Evolutionary conservation across 768 basidiomycete genomes (phyloP), one percentile per base, ranked within the genome.

Genomic region (Psilocybe tampanensis): DNA sequence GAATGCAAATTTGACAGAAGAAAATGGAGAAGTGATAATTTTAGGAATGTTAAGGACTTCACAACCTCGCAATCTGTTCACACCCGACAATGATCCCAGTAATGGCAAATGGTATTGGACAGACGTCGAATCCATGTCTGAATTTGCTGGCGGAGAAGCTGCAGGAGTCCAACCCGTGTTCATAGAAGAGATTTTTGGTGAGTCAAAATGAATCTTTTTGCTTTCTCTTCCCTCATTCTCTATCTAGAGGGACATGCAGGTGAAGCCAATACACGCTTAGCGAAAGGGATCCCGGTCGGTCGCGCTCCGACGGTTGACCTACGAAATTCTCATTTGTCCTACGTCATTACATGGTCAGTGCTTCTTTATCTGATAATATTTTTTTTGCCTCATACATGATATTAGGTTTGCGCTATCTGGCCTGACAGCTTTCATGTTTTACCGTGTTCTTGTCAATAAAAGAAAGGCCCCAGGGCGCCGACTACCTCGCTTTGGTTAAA

Each of bases 291-390:
- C 44, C 97, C 97, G 2, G 75, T 98, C 44, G 97, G 96, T 41
- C 85, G 94, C 48, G 72, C 88, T 21, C 84, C 94, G 3, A 84
- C 84, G 2, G 86, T 98, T 22, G 94, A 98, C 65, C 75, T 99
- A 44, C 82, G 97, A 47, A 99, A 99, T 71, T 85, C 93, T 34
- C 97, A 99, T 74, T 80, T 92, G 7, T 95, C 94, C 11, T 99
- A 99, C 73, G 93, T 97, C 3, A 83, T 90, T 13, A 99, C 95
- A 11, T 99, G 97, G 97, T 95, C 68, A 33, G 80, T 67, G 33
- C n/a, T 34, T 34, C 47, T 39, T 32, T 48, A 21, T 24, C 49
- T 29, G 26, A 19, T 55, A 33, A 44, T 52, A 22, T 19, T 5
- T 18, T 47, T 52, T 29, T 51, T 0, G 13, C 34, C 21, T 21